These are phyloP conservation scores for Saccharomyces hybrid DNA, from an alignment of 1,139 yeast species.

Conservation along the genomic window DNA sequence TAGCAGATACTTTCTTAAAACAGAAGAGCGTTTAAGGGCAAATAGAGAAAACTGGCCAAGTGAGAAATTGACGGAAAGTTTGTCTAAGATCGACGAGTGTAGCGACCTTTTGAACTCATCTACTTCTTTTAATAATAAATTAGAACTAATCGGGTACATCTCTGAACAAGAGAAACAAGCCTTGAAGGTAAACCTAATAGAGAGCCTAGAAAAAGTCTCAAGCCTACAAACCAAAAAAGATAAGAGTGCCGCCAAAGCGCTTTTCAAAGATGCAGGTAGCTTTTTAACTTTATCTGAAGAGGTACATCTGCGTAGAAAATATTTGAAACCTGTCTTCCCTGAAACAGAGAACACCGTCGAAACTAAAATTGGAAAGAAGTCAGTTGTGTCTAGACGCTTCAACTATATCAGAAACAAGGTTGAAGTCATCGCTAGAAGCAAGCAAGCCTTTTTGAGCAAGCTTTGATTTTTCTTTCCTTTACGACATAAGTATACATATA, in stretches of 20 bases:
- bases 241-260: slow-evolving; percentile 29
- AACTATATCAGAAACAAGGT: slow-evolving; percentile 40
- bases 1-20: slow-evolving; percentile 45
- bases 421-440: slow-evolving; percentile 36
- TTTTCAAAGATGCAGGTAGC: slow-evolving; percentile 34
- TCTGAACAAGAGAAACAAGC: slow-evolving; percentile 34
- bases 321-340: slow-evolving; percentile 37
- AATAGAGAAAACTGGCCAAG: slow-evolving; percentile 37
- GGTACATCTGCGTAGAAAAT: slow-evolving; percentile 36
- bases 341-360: slow-evolving; percentile 26
- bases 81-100: slow-evolving; percentile 28
- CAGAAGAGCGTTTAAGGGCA: slow-evolving; percentile 40
- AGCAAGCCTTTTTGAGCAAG: slow-evolving; percentile 32
- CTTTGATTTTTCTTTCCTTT: slow-evolving; percentile 2
- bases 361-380: slow-evolving; percentile 33
- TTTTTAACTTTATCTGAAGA: slow-evolving; percentile 37
- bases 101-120: slow-evolving; percentile 17
- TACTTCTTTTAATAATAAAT: slow-evolving; percentile 37
- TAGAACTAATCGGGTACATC: slow-evolving; percentile 33
- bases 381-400: slow-evolving; percentile 41
- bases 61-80: slow-evolving; percentile 24
- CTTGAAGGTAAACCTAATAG: slow-evolving; percentile 29
- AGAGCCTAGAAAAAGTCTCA: slow-evolving; percentile 19
- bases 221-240: slow-evolving; percentile 29
- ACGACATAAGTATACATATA: neutral